Evolutionary conservation across 2,329 filamentous ascomycete species (phyloP).

Genomic region (Dothidotthia symphoricarpi): DNA sequence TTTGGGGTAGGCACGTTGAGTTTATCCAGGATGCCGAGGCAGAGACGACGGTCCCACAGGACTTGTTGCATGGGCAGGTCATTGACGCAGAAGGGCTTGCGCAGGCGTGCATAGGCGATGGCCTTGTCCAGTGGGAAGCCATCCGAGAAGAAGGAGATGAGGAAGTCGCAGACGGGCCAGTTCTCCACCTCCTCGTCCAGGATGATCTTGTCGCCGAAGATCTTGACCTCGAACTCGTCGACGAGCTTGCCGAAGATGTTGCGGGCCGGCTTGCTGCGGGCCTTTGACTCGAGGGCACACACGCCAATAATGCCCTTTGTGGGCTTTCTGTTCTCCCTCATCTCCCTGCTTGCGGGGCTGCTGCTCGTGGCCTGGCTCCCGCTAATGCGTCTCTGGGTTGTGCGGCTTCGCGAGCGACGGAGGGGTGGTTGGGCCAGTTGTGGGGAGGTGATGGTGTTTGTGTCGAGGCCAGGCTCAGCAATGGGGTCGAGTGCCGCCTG

Average conservation of each 20-base stretch:
- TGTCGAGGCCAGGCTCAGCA: conserved; percentile 6
- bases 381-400: conserved; percentile 73
- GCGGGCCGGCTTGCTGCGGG: conserved; percentile 91
- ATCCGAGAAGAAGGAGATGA: conserved; percentile 98
- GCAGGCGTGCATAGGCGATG: conserved; percentile 87
- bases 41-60: conserved; percentile 91
- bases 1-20: conserved; percentile 87
- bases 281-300: conserved; percentile 93
- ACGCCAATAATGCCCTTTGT: conserved; percentile 75
- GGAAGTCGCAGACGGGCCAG: conserved; percentile 92
- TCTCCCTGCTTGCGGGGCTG: conserved; percentile 66
- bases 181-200: conserved; percentile 95
- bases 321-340: conserved; percentile 51
- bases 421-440: conserved; percentile 13
- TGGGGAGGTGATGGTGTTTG: conserved; percentile 12
- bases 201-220: conserved; percentile 98
- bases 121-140: conserved; percentile 96
- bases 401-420: conserved; percentile 41
- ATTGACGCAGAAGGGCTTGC: conserved; percentile 96
- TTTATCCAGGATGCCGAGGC: conserved; percentile 81
- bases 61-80: conserved; percentile 97
- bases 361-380: conserved; percentile 79
- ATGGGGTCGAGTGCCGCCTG: conserved; percentile 13
- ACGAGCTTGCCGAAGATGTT: conserved; percentile 94
- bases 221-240: conserved; percentile 91